Conservation (phyloP, 2,329 filamentous ascomycete species). For the Trichophyton mentagrophytes region DNA sequence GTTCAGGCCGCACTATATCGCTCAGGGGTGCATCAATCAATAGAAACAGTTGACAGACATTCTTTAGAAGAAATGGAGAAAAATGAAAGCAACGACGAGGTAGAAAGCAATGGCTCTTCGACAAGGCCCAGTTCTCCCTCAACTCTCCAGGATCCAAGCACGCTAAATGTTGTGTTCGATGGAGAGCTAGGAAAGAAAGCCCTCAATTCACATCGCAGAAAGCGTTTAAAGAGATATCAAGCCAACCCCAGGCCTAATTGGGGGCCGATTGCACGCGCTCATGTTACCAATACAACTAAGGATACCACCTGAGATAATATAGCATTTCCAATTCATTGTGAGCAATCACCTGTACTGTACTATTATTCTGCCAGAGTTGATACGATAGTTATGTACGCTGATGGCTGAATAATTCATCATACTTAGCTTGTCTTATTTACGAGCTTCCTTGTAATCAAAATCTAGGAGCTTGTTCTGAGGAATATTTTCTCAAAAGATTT, state of each 20-base stretch:
- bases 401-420: not conserved
- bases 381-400: not conserved
- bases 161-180: conserved; percentile 61
- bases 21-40: conserved; percentile 15
- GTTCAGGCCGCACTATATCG: conserved; percentile 35
- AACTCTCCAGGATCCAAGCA: conserved; percentile 21
- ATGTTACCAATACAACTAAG: not conserved
- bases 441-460: too few relatives aligned
- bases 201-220: conserved; percentile 36
- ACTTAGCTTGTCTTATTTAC: too few relatives aligned
- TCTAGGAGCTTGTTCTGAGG: too few relatives aligned
- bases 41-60: not conserved
- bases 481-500: too few relatives aligned
- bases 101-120: not conserved
- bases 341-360: not conserved
- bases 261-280: conserved; percentile 59
- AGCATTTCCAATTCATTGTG: not conserved
- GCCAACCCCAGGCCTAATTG: conserved; percentile 83
- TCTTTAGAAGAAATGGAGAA: not conserved
- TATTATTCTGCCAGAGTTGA: not conserved
- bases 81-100: not conserved
- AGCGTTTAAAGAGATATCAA: conserved; percentile 73
- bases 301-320: not conserved
- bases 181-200: conserved; percentile 60
- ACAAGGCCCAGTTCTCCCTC: not conserved